Evolutionary conservation across 306 rosid genomes (phyloP), one percentile per base, ranked within the genome.

Genomic region (Astragalus membranaceus): DNA sequence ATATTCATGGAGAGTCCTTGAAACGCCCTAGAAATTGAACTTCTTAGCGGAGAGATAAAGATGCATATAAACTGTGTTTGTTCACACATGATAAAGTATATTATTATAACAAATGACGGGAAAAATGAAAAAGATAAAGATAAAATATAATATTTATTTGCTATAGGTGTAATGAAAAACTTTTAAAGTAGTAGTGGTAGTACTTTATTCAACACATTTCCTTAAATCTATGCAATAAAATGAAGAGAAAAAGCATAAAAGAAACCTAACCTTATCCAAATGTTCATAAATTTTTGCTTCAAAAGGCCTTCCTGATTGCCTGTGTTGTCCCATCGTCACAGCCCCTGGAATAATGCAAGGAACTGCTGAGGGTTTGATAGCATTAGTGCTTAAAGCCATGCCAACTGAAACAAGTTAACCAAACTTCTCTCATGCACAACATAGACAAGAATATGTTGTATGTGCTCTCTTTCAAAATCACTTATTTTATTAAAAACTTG

Each of bases 1-100:
- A 71, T 90, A 90, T 72, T 90, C 91, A 20, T 80, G 91, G 67
- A 85, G 79, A 80, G 91, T 78, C 85, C 87, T 82, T 50, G 86
- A 73, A 78, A 74, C 69, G 37, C 82, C 89, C 94, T 85, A 68
- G 59, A 69, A 52, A 80, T 61, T 32, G 54, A 78, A 33, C 35
- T 42, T 7, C 20, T 73, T 44, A 80, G 72, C 36, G 29, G 13
- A 67, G 47, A 33, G 57, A 65, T 37, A 62, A 56, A 51, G 32
- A 42, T 49, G 52, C 42, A 49, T 5, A 42, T 9, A 53, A 78
- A 6, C 37, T 20, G n/a, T 33, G 20, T 64, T 50, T 57, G 63
- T 57, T 26, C 50, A 39, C 10, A 61, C 10, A 37, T 43, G 67
- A 70, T 55, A 17, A 63, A 47, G 33, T 12, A 54, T 36, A 29